phyloP scores from a whole-genome alignment of 805 yeast genomes.

The Scheffersomyces amazonensis region DNA sequence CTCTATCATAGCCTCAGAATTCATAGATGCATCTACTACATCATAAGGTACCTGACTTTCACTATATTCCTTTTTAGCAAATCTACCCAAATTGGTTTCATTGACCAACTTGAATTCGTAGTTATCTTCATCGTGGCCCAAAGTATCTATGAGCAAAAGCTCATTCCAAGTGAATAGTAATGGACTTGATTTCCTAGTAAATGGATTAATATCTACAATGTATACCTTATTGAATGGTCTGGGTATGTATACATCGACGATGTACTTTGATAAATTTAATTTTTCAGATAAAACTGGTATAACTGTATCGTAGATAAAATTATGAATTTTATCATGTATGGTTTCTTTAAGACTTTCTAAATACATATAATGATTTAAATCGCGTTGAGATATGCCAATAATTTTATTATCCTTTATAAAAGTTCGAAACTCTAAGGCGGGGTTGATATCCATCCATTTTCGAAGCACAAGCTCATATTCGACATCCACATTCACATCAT shows the following conservation, averaged over 20 bases:
- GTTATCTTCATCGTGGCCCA: constrained; percentile 25
- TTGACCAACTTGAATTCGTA: constrained; percentile 65
- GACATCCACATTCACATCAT: constrained; percentile 5
- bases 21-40: constrained; percentile 77
- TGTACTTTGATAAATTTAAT: constrained; percentile 38
- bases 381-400: constrained; percentile 81
- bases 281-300: constrained; percentile 16
- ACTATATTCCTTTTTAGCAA: constrained; percentile 78
- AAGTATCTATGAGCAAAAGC: constrained; percentile 33
- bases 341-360: constrained; percentile 50
- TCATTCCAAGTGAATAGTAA: constrained; percentile 85
- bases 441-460: constrained; percentile 81
- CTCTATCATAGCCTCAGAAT: constrained; percentile 53
- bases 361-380: constrained; percentile 77
- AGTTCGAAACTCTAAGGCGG: constrained; percentile 88
- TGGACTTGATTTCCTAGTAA: constrained; percentile 73
- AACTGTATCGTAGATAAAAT: constrained; percentile 48
- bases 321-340: constrained; percentile 46
- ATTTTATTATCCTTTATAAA: constrained; percentile 66
- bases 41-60: constrained; percentile 92
- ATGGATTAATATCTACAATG: constrained; percentile 86
- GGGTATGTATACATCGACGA: constrained; percentile 82
- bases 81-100: constrained; percentile 68
- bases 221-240: constrained; percentile 63
- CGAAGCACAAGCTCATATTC: constrained; percentile 69